Base-by-base conservation (phyloP, 2,329 filamentous ascomycete genomes). In the Zalaria sp. region DNA sequence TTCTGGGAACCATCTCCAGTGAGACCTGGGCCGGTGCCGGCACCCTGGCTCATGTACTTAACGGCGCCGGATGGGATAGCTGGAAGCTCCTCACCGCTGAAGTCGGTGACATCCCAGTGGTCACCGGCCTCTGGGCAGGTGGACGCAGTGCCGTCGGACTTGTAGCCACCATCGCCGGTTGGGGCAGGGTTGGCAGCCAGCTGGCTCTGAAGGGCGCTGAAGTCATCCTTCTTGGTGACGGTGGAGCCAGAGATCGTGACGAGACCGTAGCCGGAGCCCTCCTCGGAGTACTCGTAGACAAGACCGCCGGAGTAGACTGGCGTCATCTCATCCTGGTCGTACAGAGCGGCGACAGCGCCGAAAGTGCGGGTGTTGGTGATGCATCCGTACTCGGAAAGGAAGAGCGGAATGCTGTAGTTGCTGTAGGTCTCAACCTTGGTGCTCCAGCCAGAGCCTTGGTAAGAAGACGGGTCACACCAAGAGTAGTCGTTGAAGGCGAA, bases 321-420 rank as follows among this genome's bases (percentile, higher is more conserved):
- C 5, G 81, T 87, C 89, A 96, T 96, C 46, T 94, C 61, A 18
- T 18, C 18, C 18, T 63, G 64, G 63, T 69, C 75, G 80, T 95
- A 96, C 44, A 98, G 71, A 37, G 88, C 72, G 38, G 64, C 63
- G 40, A 95, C 66, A 67, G 95, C 89, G 45, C 77, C 70, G 56
- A 94, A 98, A 56, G 81, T 69, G 53, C 89, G 88, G 46, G 69
- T 75, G 70, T 84, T 87, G 58, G 75, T 81, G 64, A 76, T 80
- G 72, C 91, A 98, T 47, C 91, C 91, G 59, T 83, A 96, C 64
- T 96, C 91, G 39, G 88, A 95, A 41, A 98, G 73, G 77, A 94
- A 95, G 57, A 94, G 81, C 44, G 88, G 85, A 41, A 94, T 69
- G 53, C 85, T 85, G 61, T 93, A 94, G 60, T 83, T 76, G 48